phyloP scores from a whole-genome alignment of 495 filamentous ascomycete genomes.

The Neurospora pannonica region DNA sequence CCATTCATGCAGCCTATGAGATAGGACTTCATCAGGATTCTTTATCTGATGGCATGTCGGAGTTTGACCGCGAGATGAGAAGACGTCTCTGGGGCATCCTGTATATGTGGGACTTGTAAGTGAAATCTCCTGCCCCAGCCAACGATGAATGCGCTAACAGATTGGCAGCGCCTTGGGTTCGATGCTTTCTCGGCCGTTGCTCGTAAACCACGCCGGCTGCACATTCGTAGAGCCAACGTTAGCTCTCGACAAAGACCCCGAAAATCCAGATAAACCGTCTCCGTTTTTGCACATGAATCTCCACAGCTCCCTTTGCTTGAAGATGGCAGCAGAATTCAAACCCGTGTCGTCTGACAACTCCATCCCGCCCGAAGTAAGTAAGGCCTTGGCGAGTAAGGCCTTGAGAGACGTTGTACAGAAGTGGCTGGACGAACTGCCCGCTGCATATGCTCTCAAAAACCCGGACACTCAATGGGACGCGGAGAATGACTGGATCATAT shows the following conservation, averaged over 20 bases:
- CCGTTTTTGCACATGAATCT: constrained; percentile 34
- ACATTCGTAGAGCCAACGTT: constrained; percentile 27
- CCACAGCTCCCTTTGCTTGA: constrained; percentile 26
- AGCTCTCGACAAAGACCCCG: constrained; percentile 26
- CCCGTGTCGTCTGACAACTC: neutral
- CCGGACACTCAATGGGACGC: constrained; percentile 40
- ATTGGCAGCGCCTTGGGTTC: constrained; percentile 25
- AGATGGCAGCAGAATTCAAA: constrained; percentile 13
- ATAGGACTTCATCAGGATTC: constrained; percentile 42
- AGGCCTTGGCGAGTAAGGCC: constrained; percentile 8
- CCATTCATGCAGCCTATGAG: constrained; percentile 43
- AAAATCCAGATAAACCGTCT: constrained; percentile 27
- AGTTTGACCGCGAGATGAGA: constrained; percentile 37
- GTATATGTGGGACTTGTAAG: constrained; percentile 33
- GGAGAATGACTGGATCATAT: constrained; percentile 30
- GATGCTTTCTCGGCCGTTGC: constrained; percentile 27
- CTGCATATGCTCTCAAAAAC: constrained; percentile 27
- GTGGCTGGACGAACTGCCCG: constrained; percentile 34
- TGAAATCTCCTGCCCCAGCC: neutral
- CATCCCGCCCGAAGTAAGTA: neutral
- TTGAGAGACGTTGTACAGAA: constrained; percentile 22
- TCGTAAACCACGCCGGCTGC: constrained; percentile 29
- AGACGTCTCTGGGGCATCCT: constrained; percentile 35
- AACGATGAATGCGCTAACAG: neutral
- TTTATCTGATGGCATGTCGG: constrained; percentile 25